These are phyloP conservation scores for Penicillium palitans DNA, from an alignment of 2,329 filamentous ascomycete genomes.

Conservation along the genomic window DNA sequence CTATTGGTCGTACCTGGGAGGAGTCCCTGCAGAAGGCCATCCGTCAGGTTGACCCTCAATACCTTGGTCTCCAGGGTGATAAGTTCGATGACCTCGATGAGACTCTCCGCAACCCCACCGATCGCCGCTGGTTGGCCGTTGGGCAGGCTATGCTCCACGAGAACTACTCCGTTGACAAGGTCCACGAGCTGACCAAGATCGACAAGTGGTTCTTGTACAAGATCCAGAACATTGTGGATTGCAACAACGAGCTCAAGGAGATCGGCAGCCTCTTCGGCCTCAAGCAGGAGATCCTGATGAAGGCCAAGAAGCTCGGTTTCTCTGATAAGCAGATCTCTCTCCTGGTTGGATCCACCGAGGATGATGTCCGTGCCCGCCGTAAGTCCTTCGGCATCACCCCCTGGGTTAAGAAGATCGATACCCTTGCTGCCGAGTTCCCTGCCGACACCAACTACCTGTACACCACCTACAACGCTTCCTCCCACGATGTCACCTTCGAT, in stretches of 20 bases:
- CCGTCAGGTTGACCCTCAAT: slow-evolving; percentile 90
- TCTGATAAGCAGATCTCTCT: slow-evolving; percentile 92
- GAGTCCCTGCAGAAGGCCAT: slow-evolving; percentile 99
- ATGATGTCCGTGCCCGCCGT: slow-evolving; percentile 81
- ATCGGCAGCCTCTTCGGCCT: slow-evolving; percentile 79
- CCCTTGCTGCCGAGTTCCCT: slow-evolving; percentile 93
- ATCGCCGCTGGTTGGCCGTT: slow-evolving; percentile 95
- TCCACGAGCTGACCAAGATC: slow-evolving; percentile 95
- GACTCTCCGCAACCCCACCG: slow-evolving; percentile 86
- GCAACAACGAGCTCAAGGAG: slow-evolving; percentile 79
- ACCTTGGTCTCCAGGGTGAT: slow-evolving; percentile 90
- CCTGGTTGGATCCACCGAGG: slow-evolving; percentile 81
- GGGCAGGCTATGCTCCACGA: slow-evolving; percentile 98
- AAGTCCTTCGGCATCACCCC: slow-evolving; percentile 85
- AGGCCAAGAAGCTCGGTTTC: slow-evolving; percentile 97
- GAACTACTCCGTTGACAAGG: slow-evolving; percentile 85
- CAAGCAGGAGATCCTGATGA: slow-evolving; percentile 83
- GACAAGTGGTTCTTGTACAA: slow-evolving; percentile 99
- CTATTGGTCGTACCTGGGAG: slow-evolving; percentile 96
- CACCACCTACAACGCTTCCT: slow-evolving; percentile 94
- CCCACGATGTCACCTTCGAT: slow-evolving; percentile 90
- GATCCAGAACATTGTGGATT: slow-evolving; percentile 94
- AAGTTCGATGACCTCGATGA: slow-evolving; percentile 91
- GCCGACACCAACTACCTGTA: slow-evolving; percentile 95
- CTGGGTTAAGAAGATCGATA: slow-evolving; percentile 99